Evolutionary conservation across 2,329 filamentous ascomycete genomes (phyloP), one percentile per base, ranked within the genome.

Genomic region (Neofusicoccum kwambonambiense): DNA sequence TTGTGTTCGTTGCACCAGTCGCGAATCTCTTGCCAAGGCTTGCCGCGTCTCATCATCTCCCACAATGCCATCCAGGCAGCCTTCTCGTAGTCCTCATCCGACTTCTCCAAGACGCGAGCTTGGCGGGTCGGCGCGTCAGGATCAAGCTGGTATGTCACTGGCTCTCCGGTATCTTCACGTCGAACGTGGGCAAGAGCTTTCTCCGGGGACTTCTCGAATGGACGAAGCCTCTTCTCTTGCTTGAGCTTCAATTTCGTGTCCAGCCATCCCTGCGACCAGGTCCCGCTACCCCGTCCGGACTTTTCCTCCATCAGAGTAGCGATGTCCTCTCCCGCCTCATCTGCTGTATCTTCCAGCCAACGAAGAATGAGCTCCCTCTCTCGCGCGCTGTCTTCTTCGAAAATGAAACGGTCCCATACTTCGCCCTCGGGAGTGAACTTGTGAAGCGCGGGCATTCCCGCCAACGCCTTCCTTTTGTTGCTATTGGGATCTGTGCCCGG

Each of bases 51-150:
- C 61, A 99, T 82, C 82, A 97, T 91, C 76, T 97, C 92, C 81
- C 93, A 98, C 78, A 92, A 95, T n/a, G 91, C 90, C 67, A 93
- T 84, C 93, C 95, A 98, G 52, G 96, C 91, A 2, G 93, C 90
- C 62, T 90, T 87, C 79, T 99, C 95, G 68, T 94, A 95, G 72
- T 89, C 93, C 69, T 92, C 88, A 73, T 99, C 95, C 71, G 93
- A 87, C 27, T 88, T 86, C 73, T 96, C 90, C 45, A 98, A 81
- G 57, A 84, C 87, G 62, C 91, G 87, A 56, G 84, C 84, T 76
- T 98, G 93, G 67, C 95, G 87, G 42, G 88, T 89, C n/a, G 88
- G 83, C 5, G 93, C 92, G 80, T 99, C 95, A 0, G 95, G 95
- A 72, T 99, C 95, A 39, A 99, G 83, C 70, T 97, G 92, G 0